Base-by-base conservation (phyloP, 2,329 filamentous ascomycete genomes). In the Sporothrix inflata region DNA sequence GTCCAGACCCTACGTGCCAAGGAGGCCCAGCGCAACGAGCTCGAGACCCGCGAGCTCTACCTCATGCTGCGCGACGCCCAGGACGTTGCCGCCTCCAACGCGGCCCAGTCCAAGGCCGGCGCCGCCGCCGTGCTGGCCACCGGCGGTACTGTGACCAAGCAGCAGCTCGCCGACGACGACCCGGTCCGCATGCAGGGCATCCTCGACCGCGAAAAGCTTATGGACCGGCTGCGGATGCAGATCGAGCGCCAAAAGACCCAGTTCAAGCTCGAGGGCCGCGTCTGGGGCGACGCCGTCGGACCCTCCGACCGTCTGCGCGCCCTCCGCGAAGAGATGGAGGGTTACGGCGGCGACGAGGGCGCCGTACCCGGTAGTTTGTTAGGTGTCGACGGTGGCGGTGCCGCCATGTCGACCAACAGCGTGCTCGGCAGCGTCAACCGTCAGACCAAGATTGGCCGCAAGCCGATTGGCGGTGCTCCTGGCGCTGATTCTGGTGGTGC, bases 1-100 rank as follows among this genome's bases (percentile, higher is more conserved):
- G 84, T 97, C 71, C 94, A 97, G 80, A 90, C 93, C 16, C 84
- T 98, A 74, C 89, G 95, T 74, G 92, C 93, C 21, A 94, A 97
- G 81, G 95, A 98, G 80, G 87, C 97, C 47, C 96, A 98, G 82
- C 89, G 96, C 69, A 97, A 97, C 78, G 96, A 99, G 82, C 85
- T 99, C 40, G 96, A 99, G 83, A 98, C 95, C 1, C 88, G 96
- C 83, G 96, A 99, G 82, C 84, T 99, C 27, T 99, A 98, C 81
- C 91, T 99, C 72, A 99, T 99, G 96, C 91, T 99, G 75, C 90
- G 95, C 74, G 96, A 99, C 82, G 95, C 96, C 49, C 95, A 98
- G 82, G 95, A 99, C 78, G 94, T 98, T 76, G 95, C 95, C 61
- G 94, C 94, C 30, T 94, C 95, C 3, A 93, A 93, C 77, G 92